Evolutionary conservation across 805 yeast species (phyloP).

Genomic region (Zygosaccharomyces rouxii): DNA sequence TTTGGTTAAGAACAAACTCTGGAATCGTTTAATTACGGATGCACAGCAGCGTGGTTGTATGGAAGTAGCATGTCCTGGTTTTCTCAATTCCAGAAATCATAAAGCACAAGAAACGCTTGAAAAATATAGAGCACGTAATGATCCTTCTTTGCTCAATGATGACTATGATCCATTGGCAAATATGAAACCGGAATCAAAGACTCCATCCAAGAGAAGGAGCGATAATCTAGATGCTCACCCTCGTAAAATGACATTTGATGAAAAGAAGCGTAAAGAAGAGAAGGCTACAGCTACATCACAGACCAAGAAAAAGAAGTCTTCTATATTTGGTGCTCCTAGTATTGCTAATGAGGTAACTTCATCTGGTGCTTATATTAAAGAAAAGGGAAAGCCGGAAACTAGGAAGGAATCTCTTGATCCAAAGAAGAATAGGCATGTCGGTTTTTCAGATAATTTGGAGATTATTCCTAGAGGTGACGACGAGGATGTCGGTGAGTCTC

Average conservation of each 20-base stretch:
- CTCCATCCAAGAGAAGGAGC: conserved; percentile 6
- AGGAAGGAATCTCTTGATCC: conserved; percentile 2
- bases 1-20: conserved; percentile 58
- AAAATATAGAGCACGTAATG: conserved; percentile 11
- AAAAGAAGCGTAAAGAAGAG: conserved; percentile 3
- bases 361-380: conserved; percentile 17
- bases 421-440: conserved; percentile 17
- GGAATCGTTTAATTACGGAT: conserved; percentile 66
- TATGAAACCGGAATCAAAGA: conserved; percentile 7
- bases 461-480: conserved; percentile 10
- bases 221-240: conserved; percentile 1
- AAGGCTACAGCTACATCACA: conserved; percentile 13
- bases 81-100: conserved; percentile 19
- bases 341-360: conserved; percentile 9
- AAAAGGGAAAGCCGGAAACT: conserved; percentile 8
- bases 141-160: conserved; percentile 7
- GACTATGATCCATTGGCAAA: conserved; percentile 12
- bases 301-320: conserved; percentile 29
- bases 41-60: conserved; percentile 48
- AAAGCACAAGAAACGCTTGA: conserved; percentile 17
- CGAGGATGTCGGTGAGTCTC: background rate
- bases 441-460: conserved; percentile 22
- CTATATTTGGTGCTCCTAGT: conserved; percentile 30
- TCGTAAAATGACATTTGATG: conserved; percentile 1
- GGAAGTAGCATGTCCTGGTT: conserved; percentile 30